Evolutionary conservation across 257 asterid genomes (phyloP), one percentile per base, ranked within the genome.

Genomic region (Henckelia pumila): DNA sequence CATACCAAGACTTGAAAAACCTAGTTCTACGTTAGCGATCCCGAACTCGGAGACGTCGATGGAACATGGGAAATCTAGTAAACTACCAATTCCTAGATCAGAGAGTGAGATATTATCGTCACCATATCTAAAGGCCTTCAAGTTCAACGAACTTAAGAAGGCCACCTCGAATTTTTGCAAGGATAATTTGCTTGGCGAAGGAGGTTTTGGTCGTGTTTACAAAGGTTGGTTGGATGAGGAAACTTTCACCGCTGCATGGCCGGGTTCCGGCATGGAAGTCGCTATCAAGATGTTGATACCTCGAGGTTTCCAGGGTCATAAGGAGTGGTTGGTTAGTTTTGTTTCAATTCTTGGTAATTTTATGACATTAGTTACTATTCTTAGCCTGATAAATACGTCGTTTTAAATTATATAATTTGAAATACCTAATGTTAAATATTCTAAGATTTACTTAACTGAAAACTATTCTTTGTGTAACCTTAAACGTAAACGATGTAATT

Each of bases 121-220:
- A 0, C 85, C 88, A 0, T 73, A 78, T 63, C 73, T 78, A 2
- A 83, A 78, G 63, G 68, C 85, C 0, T 83, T 83, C 16, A 19
- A 61, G 2, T 67, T 73, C 1, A 53, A 75, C 10, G 79, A 77
- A 40, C 76, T 83, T 5, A 66, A 69, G 30, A 77, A 32, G 3
- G 88, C 88, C 16, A 80, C 88, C 3, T 16, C 61, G 8, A 70
- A 68, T 19, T 83, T 83, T 13, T 13, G 71, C 7, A 69, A 78
- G 63, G 71, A 73, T 6, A 80, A 80, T 37, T 30, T 76, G 64
- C 83, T 83, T 1, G 88, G 88, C 56, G 88, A 83, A 59, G 88
- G 88, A 8, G 88, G 85, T 8, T 83, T 83, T 8, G 85, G 88
- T 13, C 78, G 84, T 30, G 85, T 83, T 16, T 83, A n/a, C 13